Conservation (phyloP, 257 asterid genomes). For the Solanum phureja region DNA sequence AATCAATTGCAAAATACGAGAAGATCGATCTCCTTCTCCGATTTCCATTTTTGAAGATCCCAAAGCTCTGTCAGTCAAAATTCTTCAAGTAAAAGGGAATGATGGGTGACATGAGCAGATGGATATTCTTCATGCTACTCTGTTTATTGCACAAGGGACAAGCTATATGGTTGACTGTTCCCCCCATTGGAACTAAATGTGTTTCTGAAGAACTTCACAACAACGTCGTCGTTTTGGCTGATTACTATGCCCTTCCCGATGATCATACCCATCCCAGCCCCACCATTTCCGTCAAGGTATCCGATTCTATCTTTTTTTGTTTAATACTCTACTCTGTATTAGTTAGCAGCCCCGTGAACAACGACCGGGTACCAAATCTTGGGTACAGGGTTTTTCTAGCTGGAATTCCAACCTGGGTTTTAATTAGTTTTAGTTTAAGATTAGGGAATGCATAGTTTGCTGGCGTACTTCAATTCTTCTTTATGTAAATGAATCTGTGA, state of each 20-base stretch:
- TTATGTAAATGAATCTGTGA: neutral
- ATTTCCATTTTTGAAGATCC: neutral
- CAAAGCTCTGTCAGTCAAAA: neutral
- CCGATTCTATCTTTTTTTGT: neutral
- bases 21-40: neutral
- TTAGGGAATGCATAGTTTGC: neutral
- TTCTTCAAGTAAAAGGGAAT: neutral
- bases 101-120: conserved; percentile 28
- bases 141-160: conserved; percentile 24
- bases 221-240: conserved; percentile 81
- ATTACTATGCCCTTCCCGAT: conserved; percentile 69
- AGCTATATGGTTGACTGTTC: conserved; percentile 74
- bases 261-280: conserved; percentile 52
- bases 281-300: conserved; percentile 72
- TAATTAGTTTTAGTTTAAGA: neutral
- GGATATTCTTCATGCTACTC: conserved; percentile 12
- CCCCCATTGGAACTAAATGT: conserved; percentile 68
- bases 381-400: neutral
- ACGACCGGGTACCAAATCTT: neutral
- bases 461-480: neutral
- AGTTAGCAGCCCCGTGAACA: neutral
- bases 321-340: neutral
- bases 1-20: neutral
- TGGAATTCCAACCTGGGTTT: neutral
- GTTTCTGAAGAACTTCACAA: conserved; percentile 82